Conservation (phyloP, 176 grass and related monocot species). For the Juncus inflexus region DNA sequence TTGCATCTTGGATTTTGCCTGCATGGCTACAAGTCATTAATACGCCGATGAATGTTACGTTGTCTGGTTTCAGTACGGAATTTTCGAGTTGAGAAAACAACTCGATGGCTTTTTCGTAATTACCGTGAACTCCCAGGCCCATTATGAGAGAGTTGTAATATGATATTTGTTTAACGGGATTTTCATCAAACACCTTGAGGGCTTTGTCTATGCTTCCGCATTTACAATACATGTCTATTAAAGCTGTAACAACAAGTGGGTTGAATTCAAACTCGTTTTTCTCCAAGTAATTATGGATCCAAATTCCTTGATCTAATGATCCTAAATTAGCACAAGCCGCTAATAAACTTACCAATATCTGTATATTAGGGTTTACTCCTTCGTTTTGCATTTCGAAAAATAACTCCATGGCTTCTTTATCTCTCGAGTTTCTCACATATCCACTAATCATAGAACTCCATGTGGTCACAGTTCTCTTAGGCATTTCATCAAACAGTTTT, state of each 20-base stretch:
- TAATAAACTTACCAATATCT: constrained; percentile 59
- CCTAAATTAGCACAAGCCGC: constrained; percentile 51
- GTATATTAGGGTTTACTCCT: constrained; percentile 55
- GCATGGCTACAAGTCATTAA: constrained; percentile 56
- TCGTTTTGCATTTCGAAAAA: constrained; percentile 51
- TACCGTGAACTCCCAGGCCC: constrained; percentile 46
- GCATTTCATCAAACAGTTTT: constrained; percentile 57
- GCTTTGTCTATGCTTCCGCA: constrained; percentile 47
- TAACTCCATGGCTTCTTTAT: constrained; percentile 41
- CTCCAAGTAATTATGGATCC: constrained; percentile 59
- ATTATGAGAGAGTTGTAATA: constrained; percentile 76
- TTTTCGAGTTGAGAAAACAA: constrained; percentile 42
- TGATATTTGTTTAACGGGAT: constrained; percentile 34
- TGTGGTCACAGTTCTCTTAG: constrained; percentile 39
- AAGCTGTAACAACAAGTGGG: constrained; percentile 42
- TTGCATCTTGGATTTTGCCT: constrained; percentile 49
- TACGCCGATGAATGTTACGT: constrained; percentile 60
- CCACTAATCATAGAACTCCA: constrained; percentile 78
- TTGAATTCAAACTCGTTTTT: constrained; percentile 35
- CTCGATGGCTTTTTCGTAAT: constrained; percentile 24
- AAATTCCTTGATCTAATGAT: constrained; percentile 59
- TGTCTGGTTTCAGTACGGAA: constrained; percentile 34
- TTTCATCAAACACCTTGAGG: constrained; percentile 43
- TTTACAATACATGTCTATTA: constrained; percentile 81
- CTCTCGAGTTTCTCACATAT: constrained; percentile 41